phyloP scores from a whole-genome alignment of 495 filamentous ascomycete species.

The Monascus purpureus region DNA sequence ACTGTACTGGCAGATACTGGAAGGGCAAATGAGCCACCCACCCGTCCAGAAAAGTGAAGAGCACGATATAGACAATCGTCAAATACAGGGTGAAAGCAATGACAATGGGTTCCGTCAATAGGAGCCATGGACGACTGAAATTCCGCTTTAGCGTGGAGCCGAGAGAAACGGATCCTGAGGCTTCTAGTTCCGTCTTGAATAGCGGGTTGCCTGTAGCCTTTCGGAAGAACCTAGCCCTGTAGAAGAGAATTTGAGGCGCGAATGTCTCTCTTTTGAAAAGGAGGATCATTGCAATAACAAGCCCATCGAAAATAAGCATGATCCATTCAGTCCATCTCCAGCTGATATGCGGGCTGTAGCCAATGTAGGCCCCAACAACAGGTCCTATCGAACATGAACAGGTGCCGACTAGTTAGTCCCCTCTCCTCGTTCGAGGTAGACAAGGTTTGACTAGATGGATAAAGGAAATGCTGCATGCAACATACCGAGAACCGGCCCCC shows the following conservation, averaged over 20 bases:
- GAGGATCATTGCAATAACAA: constrained; percentile 38
- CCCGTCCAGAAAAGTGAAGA: constrained; percentile 48
- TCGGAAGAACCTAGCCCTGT: constrained; percentile 33
- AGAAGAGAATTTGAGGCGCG: constrained; percentile 35
- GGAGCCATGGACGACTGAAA: background rate
- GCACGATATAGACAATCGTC: constrained; percentile 43
- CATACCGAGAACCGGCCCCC: background rate
- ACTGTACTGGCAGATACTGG: too few species aligned
- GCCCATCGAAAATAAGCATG: constrained; percentile 34
- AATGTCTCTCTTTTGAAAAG: constrained; percentile 48
- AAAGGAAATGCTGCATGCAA: background rate
- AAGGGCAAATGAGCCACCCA: constrained; percentile 15
- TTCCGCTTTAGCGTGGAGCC: background rate
- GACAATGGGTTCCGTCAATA: constrained; percentile 23
- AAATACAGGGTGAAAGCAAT: constrained; percentile 39
- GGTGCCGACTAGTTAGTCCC: too few species aligned
- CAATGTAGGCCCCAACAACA: constrained; percentile 36
- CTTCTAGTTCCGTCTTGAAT: constrained; percentile 13
- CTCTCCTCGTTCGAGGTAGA: too few species aligned
- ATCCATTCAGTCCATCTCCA: constrained; percentile 46
- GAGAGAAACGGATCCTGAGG: background rate
- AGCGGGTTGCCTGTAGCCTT: constrained; percentile 39
- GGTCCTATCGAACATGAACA: constrained; percentile 13
- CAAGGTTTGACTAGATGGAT: background rate
- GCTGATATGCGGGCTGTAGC: constrained; percentile 40